Base-by-base conservation (phyloP, 345 rosid species). In the Conringia planisiliqua region DNA sequence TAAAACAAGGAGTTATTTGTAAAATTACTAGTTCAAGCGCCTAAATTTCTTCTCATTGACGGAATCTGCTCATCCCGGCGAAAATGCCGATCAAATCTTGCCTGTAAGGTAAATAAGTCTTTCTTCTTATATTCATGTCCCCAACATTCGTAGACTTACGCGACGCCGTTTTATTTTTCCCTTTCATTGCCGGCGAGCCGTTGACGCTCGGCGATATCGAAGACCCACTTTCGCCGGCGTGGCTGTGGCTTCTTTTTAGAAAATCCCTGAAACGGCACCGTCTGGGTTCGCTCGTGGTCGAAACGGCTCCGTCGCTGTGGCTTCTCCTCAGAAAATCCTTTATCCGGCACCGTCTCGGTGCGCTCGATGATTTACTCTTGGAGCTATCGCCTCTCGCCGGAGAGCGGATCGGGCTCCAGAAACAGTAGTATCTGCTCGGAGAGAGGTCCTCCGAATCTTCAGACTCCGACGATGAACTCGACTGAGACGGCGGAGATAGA, bases 51-150 rank as follows among this genome's bases (percentile, higher is more conserved):
- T 52, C 10, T 58, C 40, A 71, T 9, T 7, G 40, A 39, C 81
- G 46, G 54, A 50, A 26, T 71, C 81, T 71, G 29, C 68, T 71
- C 68, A 40, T 30, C 2, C 68, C 77, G 57, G 73, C 68, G 77
- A 78, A 78, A 66, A 78, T 73, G 54, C 77, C 73, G 63, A 78
- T 78, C 64, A 78, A 50, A 42, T 78, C 77, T 66, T 71, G 77
- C 43, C 68, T 72, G 58, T 78, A 78, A 39, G 81, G 81, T 71
- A 78, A 40, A 32, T 78, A 78, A 22, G 68, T 65, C 63, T 48
- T 78, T 66, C 73, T 71, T 66, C 80, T 64, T 46, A 17, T 65
- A 7, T 57, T 61, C 42, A 65, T 55, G n/a, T 48, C 62, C 50
- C 26, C 50, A 10, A 4, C 14, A 6, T 13, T 38, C 26, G 48